A percentile compares a stretch with the other conserved stretches of the same genome.
These are phyloP conservation scores for Cyberlindnera americana DNA, from an alignment of 805 yeast genomes.

Conservation along the genomic window DNA sequence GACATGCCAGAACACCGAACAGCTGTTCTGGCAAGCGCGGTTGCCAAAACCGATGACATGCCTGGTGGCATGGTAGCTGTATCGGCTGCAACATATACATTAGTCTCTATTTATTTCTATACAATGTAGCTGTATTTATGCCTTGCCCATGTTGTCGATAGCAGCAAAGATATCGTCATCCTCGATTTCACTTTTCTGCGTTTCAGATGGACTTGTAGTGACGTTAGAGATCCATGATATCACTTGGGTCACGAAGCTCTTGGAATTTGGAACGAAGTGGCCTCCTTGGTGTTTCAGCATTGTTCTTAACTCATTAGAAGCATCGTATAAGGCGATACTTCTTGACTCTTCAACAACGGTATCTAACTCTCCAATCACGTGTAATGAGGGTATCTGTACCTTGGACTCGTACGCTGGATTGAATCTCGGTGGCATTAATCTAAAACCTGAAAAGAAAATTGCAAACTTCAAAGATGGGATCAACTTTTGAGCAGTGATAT, in stretches of 20 bases:
- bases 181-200: constrained; percentile 25
- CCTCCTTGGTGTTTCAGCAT: constrained; percentile 87
- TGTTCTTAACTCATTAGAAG: constrained; percentile 41
- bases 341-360: constrained; percentile 79
- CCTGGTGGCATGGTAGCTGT: too few species aligned
- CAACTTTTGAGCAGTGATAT: constrained; percentile 44
- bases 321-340: constrained; percentile 51
- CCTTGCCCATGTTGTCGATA: constrained; percentile 39
- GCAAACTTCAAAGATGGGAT: constrained; percentile 45
- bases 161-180: constrained; percentile 32
- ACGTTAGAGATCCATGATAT: constrained; percentile 31
- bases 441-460: constrained; percentile 62
- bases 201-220: neutral
- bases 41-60: too few species aligned
- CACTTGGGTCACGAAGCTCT: constrained; percentile 35
- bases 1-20: too few species aligned
- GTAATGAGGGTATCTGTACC: constrained; percentile 46
- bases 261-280: constrained; percentile 91
- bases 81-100: too few species aligned
- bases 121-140: constrained; percentile 8
- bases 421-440: constrained; percentile 27
- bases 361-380: constrained; percentile 83
- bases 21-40: too few species aligned
- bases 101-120: too few species aligned
- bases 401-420: constrained; percentile 19